Percentiles rank a stretch among this genome's conserved stretches.
phyloP scores from a whole-genome alignment of 208 protist species.

The Leishmania arabica region DNA sequence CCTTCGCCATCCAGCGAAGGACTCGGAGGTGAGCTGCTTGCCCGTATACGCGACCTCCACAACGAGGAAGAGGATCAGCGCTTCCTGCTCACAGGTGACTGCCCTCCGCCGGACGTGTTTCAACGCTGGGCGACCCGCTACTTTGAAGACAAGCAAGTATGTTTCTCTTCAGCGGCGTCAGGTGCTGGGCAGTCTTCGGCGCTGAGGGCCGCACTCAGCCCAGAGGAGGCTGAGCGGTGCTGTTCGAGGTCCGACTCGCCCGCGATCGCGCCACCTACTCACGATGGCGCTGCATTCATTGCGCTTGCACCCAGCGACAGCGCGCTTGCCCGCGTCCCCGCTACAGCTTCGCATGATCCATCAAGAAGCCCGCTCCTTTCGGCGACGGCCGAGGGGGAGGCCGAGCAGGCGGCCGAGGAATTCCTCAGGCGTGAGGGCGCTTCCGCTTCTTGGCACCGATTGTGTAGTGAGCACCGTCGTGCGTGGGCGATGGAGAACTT shows the following conservation, averaged over 20 bases:
- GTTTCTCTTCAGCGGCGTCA: neutral
- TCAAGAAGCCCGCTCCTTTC: neutral
- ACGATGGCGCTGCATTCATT: neutral
- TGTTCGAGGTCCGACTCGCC: neutral
- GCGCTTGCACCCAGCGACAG: neutral
- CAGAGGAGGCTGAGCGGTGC: neutral
- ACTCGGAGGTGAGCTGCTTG: neutral
- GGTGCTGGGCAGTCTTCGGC: neutral
- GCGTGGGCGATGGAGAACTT: slow-evolving; percentile 12
- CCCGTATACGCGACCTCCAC: slow-evolving; percentile 1
- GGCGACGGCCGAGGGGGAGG: neutral
- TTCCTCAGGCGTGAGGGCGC: neutral
- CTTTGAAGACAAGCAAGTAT: neutral
- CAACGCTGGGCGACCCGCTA: slow-evolving; percentile 28
- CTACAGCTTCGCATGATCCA: neutral
- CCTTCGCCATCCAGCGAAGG: neutral
- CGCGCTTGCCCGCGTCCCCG: neutral
- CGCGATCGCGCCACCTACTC: neutral
- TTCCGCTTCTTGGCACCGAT: slow-evolving; percentile 6
- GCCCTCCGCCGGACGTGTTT: slow-evolving; percentile 31
- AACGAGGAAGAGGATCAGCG: slow-evolving; percentile 32
- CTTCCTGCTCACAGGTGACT: slow-evolving; percentile 29
- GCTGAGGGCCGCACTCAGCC: neutral
- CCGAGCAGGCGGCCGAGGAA: neutral
- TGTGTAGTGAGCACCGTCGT: slow-evolving; percentile 18